Conservation (phyloP, 2,329 filamentous ascomycete genomes). For the Claviceps humidiphila region DNA sequence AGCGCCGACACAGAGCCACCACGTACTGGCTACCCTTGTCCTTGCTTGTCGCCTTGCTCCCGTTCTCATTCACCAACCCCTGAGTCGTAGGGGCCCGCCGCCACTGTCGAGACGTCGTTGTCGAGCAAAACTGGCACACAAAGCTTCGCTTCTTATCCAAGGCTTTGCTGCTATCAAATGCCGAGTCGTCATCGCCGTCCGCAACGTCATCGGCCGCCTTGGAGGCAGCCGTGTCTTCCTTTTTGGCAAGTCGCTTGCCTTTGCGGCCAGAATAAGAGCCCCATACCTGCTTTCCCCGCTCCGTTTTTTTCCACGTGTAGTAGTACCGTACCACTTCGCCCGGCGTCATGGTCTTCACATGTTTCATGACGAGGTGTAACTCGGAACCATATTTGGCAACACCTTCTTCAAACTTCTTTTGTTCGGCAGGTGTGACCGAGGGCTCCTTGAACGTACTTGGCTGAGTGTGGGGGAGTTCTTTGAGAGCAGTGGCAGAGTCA, state of each 20-base stretch:
- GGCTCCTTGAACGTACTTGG: slow-evolving; percentile 73
- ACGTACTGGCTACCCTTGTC: slow-evolving; percentile 66
- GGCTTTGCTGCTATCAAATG: slow-evolving; percentile 85
- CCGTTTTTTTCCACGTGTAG: slow-evolving; percentile 96
- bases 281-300: slow-evolving; percentile 77
- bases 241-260: slow-evolving; percentile 75
- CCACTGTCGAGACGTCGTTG: slow-evolving; percentile 76
- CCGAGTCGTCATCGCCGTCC: slow-evolving; percentile 85
- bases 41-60: slow-evolving; percentile 46
- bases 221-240: slow-evolving; percentile 52
- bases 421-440: slow-evolving; percentile 60
- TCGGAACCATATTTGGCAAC: slow-evolving; percentile 87
- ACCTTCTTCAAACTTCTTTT: slow-evolving; percentile 84
- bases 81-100: slow-evolving; percentile 70
- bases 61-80: slow-evolving; percentile 53
- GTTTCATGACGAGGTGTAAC: slow-evolving; percentile 65
- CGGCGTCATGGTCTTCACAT: slow-evolving; percentile 71
- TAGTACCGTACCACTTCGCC: slow-evolving; percentile 82
- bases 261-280: slow-evolving; percentile 77
- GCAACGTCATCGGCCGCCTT: slow-evolving; percentile 88
- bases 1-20: slow-evolving; percentile 76
- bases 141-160: slow-evolving; percentile 66
- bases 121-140: slow-evolving; percentile 85
- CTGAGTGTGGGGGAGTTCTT: slow-evolving; percentile 54
- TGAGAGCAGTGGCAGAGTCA: slow-evolving; percentile 56